Conservation (phyloP, 352 stramenopile genomes). For the Globisporangium megalacanthum region DNA sequence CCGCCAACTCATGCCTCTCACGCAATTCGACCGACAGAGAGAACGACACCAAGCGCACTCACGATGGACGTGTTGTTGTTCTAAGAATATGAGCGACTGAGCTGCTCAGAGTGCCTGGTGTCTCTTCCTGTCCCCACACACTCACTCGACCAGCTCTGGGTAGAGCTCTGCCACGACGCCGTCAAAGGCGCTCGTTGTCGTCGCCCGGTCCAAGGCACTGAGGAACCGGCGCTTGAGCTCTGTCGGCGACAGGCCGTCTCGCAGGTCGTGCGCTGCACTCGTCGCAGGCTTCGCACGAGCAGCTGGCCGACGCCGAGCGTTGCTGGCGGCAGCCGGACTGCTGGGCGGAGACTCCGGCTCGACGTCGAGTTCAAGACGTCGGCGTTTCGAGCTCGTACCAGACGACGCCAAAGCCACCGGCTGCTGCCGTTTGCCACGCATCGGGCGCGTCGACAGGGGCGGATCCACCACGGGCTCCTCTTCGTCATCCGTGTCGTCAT, state of each 20-base stretch:
- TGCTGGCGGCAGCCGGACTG: conserved; percentile 2
- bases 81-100: too few relatives aligned
- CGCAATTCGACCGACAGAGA: too few relatives aligned
- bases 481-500: conserved; percentile 8
- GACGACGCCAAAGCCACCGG: not conserved
- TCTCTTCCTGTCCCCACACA: not conserved
- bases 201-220: conserved; percentile 9
- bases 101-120: too few relatives aligned
- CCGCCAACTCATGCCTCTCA: too few relatives aligned
- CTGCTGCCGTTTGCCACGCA: conserved; percentile 5
- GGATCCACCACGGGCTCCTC: not conserved
- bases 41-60: too few relatives aligned
- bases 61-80: too few relatives aligned
- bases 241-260: conserved; percentile 2
- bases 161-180: conserved; percentile 32
- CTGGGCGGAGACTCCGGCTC: conserved; percentile 11
- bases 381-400: conserved; percentile 12
- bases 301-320: not conserved
- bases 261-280: not conserved
- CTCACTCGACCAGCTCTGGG: conserved; percentile 27
- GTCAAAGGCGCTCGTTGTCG: conserved; percentile 24
- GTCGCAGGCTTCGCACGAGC: conserved; percentile 1
- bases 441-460: not conserved
- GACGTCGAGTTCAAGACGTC: conserved; percentile 9
- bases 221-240: conserved; percentile 14